phyloP scores from a whole-genome alignment of 2,329 filamentous ascomycete genomes.

The Phyllosticta capitalensis region DNA sequence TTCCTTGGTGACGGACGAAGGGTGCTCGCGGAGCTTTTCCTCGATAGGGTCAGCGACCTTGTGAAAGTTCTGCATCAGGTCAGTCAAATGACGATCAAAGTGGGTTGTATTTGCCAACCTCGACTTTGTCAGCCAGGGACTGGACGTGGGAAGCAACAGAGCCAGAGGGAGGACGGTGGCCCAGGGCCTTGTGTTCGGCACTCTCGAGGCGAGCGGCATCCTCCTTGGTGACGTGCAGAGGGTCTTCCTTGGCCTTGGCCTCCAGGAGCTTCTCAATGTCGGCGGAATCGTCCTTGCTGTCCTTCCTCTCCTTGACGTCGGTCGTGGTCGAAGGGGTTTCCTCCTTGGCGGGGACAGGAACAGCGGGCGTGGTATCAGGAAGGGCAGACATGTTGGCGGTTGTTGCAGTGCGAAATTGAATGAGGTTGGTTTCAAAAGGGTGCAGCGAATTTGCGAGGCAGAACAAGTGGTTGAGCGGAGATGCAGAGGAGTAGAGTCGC shows the following conservation, averaged over 20 bases:
- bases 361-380: not conserved
- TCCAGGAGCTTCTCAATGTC: not conserved
- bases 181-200: not conserved
- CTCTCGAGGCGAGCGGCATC: constrained; percentile 22
- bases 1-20: constrained; percentile 21
- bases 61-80: constrained; percentile 1
- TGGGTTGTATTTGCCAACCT: constrained; percentile 3
- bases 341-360: not conserved
- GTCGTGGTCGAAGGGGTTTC: not conserved
- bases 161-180: not conserved
- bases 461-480: not conserved
- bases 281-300: not conserved
- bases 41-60: not conserved
- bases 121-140: constrained; percentile 2
- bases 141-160: constrained; percentile 3
- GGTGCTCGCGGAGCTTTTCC: constrained; percentile 19
- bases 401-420: not conserved
- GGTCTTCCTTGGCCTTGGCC: constrained; percentile 18
- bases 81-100: not conserved
- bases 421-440: not conserved
- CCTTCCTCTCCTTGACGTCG: not conserved
- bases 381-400: not conserved
- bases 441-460: not conserved
- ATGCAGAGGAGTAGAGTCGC: not conserved
- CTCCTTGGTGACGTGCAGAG: constrained; percentile 22